Conservation (phyloP, 495 filamentous ascomycete genomes). For the Penicillium bialowiezense region DNA sequence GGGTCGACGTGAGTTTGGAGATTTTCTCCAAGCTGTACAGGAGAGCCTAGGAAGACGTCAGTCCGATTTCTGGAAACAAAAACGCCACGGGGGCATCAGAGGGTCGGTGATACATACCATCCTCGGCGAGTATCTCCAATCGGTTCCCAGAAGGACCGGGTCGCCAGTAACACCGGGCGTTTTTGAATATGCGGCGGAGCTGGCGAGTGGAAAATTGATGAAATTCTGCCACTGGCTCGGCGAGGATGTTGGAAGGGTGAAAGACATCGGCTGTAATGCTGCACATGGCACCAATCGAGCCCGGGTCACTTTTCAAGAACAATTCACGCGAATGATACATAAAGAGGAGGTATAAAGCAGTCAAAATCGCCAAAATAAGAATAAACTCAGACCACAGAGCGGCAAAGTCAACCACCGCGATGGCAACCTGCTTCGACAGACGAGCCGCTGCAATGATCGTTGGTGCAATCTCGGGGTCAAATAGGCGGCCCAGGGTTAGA, state of each 20-base stretch:
- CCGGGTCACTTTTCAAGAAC: conserved; percentile 38
- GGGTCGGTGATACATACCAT: conserved; percentile 19
- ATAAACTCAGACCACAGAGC: conserved; percentile 35
- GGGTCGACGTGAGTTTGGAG: conserved; percentile 30
- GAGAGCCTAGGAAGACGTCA: conserved; percentile 22
- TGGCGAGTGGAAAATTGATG: conserved; percentile 41
- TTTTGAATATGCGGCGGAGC: conserved; percentile 31
- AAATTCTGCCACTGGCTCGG: conserved; percentile 28
- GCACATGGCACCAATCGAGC: conserved; percentile 43
- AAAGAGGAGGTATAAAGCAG: conserved; percentile 27
- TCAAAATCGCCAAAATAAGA: conserved; percentile 21
- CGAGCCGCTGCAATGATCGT: conserved; percentile 23
- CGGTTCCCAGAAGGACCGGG: conserved; percentile 27
- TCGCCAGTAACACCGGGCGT: conserved; percentile 35
- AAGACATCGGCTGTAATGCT: conserved; percentile 40
- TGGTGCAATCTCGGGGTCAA: conserved; percentile 29
- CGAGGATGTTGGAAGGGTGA: conserved; percentile 30
- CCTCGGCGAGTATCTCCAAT: conserved; percentile 35
- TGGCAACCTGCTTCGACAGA: conserved; percentile 28
- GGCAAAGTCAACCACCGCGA: conserved; percentile 33
- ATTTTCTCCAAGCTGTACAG: conserved; percentile 23
- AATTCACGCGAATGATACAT: conserved; percentile 31
- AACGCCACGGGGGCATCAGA: not conserved
- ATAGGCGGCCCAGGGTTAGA: conserved; percentile 35
- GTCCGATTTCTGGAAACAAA: not conserved